These are phyloP conservation scores for Fusarium heterosporum DNA, from an alignment of 2,329 filamentous ascomycete species.

Conservation along the genomic window DNA sequence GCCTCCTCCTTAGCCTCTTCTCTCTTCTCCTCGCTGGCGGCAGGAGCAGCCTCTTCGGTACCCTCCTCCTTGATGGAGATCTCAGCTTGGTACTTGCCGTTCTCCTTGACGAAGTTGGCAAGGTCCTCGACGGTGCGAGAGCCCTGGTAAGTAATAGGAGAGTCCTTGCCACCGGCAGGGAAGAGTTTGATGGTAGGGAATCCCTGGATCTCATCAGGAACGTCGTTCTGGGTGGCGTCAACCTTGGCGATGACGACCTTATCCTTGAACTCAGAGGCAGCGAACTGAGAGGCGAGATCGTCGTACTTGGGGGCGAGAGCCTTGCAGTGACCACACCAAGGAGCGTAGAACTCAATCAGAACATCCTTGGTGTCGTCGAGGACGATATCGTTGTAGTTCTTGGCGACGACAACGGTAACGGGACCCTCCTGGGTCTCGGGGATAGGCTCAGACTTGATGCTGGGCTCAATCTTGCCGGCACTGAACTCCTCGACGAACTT, in stretches of 20 bases:
- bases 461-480: conserved; percentile 89
- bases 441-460: conserved; percentile 98
- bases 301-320: conserved; percentile 97
- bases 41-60: conserved; percentile 66
- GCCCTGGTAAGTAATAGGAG: conserved; percentile 87
- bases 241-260: conserved; percentile 97
- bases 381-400: conserved; percentile 92
- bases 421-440: conserved; percentile 93
- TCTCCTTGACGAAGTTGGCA: conserved; percentile 91
- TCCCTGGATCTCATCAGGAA: conserved; percentile 94
- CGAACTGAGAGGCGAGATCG: conserved; percentile 83
- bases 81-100: conserved; percentile 87
- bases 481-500: conserved; percentile 88
- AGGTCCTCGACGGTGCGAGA: conserved; percentile 92
- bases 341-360: conserved; percentile 97
- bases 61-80: conserved; percentile 67
- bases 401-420: conserved; percentile 89
- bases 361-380: conserved; percentile 97
- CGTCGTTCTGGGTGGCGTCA: conserved; percentile 94
- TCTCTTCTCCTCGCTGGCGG: conserved; percentile 65
- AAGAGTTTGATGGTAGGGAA: conserved; percentile 99
- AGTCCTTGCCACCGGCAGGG: conserved; percentile 87
- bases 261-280: conserved; percentile 81
- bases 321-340: conserved; percentile 99
- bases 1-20: conserved; percentile 56